Percentiles rank a stretch among this genome's conserved stretches.
These are phyloP conservation scores for Pisolithus microcarpus DNA, from an alignment of 768 basidiomycete species.

Conservation along the genomic window DNA sequence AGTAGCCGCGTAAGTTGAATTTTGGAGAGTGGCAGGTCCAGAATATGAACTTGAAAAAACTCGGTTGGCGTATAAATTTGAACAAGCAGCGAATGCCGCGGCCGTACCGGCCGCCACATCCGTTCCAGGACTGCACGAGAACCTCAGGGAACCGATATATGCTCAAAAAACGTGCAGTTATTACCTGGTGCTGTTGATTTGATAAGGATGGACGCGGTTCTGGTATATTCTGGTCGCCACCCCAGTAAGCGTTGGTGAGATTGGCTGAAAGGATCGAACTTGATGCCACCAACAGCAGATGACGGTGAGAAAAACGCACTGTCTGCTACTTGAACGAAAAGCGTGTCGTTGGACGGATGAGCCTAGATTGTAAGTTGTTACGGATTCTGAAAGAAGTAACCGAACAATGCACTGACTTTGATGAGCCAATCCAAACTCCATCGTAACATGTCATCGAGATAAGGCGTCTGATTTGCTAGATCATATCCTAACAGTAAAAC, in stretches of 20 bases:
- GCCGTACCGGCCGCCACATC: slow-evolving; percentile 82
- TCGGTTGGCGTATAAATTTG: slow-evolving; percentile 66
- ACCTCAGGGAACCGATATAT: not conserved
- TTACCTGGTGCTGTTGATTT: slow-evolving; percentile 62
- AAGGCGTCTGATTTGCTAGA: slow-evolving; percentile 76
- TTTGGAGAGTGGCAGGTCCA: slow-evolving; percentile 58
- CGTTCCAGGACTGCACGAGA: slow-evolving; percentile 59
- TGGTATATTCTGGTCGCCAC: slow-evolving; percentile 75
- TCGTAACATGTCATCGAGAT: slow-evolving; percentile 85
- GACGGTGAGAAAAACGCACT: slow-evolving; percentile 32
- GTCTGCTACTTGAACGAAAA: slow-evolving; percentile 73
- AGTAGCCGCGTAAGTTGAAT: slow-evolving; percentile 62
- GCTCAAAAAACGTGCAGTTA: not conserved
- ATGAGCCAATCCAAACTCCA: slow-evolving; percentile 93
- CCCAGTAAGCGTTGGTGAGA: slow-evolving; percentile 80
- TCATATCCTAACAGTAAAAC: slow-evolving; percentile 58
- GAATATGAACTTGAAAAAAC: slow-evolving; percentile 48
- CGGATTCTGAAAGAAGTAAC: not conserved
- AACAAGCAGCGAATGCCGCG: slow-evolving; percentile 83
- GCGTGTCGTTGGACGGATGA: slow-evolving; percentile 62
- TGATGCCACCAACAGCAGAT: not conserved
- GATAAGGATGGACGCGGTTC: slow-evolving; percentile 65
- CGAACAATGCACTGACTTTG: slow-evolving; percentile 44
- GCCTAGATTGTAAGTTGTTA: slow-evolving; percentile 42
- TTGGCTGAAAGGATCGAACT: slow-evolving; percentile 34